Base-by-base conservation (phyloP, 148 eudicot genomes). In the Chenopodium suecicum region DNA sequence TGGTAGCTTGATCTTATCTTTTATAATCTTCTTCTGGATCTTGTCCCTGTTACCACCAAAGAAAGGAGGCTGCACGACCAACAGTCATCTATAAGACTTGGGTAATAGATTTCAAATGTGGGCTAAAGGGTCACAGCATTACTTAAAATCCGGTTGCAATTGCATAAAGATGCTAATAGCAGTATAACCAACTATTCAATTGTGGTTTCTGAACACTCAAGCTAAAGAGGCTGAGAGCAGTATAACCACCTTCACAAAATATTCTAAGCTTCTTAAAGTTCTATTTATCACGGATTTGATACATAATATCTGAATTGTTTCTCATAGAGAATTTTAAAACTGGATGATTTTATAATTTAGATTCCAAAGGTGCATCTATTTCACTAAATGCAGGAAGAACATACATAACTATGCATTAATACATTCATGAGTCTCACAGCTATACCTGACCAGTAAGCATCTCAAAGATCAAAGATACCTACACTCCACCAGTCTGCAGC, bases 401-500 rank as follows among this genome's bases (percentile, higher is more conserved):
- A 25, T 27, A 9, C 0, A 23, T 5, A 46, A 32, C 27, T 4
- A 11, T 12, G 41, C 60, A 52, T 63, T 70, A 72, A 67, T 23
- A 31, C 1, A 80, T 71, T 13, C 63, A 9, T 34, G 22, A 66
- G 62, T 56, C 62, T 16, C 60, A 54, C 1, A 29, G 8, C 52
- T 82, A 84, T 63, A 93, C 98, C 94, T 91, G 88, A 48, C 98
- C 98, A 65, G 98, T 91, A 62, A 94, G 92, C 98, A 94, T 92
- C 91, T 94, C 98, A 83, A 88, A 93, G 81, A 93, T 80, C 64
- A 94, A 82, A 82, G 76, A 94, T 80, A 74, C 98, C 97, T 76
- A 94, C 91, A 86, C 98, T 94, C 98, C 98, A 94, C 98, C 98
- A 92, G 82, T 94, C 97, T 9, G 97, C 97, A 81, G 94, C 94